Conservation (phyloP, 2,329 filamentous ascomycete species). For the Drechslerella dactyloides region DNA sequence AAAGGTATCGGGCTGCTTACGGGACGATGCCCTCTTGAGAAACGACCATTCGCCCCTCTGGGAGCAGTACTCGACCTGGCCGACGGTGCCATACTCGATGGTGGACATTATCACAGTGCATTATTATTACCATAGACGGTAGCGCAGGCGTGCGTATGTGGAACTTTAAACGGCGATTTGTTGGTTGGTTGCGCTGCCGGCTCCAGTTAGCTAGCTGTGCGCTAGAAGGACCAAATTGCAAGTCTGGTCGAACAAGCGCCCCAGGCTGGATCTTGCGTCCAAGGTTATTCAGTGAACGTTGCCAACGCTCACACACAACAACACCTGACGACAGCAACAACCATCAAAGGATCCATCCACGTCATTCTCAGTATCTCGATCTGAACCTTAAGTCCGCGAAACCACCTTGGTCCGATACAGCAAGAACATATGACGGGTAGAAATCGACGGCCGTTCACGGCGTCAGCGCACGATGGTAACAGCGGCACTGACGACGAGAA, state of each 20-base stretch:
- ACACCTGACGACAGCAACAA: constrained; percentile 15
- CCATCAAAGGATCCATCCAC: constrained; percentile 1
- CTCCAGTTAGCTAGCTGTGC: too few relatives aligned
- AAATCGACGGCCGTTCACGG: constrained; percentile 23
- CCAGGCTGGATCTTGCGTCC: background rate
- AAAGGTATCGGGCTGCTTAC: constrained; percentile 15
- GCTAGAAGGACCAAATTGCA: too few relatives aligned
- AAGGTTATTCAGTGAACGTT: constrained; percentile 9
- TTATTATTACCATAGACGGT: constrained; percentile 5
- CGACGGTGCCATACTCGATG: constrained; percentile 47
- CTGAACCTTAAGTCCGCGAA: background rate
- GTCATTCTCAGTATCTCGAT: background rate
- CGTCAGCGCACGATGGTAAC: background rate
- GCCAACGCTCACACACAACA: too few relatives aligned
- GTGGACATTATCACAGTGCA: constrained; percentile 35
- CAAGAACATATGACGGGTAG: constrained; percentile 21
- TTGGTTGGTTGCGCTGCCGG: background rate
- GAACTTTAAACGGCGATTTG: too few relatives aligned
- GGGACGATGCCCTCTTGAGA: constrained; percentile 18
- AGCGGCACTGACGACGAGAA: constrained; percentile 18
- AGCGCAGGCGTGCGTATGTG: too few relatives aligned
- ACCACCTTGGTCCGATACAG: background rate
- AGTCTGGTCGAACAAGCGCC: background rate
- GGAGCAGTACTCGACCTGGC: constrained; percentile 44
- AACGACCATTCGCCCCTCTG: constrained; percentile 43